Percentiles rank a stretch among this genome's conserved stretches.
These are phyloP conservation scores for Glycyrrhiza uralensis DNA, from an alignment of 306 rosid species.

Conservation along the genomic window DNA sequence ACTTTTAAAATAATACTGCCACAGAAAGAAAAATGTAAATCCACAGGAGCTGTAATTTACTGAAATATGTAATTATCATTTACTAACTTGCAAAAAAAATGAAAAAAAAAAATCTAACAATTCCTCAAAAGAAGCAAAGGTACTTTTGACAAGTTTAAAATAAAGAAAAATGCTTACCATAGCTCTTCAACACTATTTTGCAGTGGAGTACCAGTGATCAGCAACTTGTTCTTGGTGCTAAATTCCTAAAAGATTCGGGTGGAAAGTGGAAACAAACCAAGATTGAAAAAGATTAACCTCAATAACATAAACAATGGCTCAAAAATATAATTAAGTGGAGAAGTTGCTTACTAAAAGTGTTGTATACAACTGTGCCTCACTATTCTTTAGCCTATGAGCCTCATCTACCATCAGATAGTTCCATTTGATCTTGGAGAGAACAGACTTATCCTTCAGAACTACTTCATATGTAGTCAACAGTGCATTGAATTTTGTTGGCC, in stretches of 20 bases:
- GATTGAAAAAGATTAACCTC: neutral
- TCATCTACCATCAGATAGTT: constrained; percentile 98
- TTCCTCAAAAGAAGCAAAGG: neutral
- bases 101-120: neutral
- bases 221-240: constrained; percentile 98
- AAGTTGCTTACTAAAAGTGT: constrained; percentile 76
- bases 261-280: no score
- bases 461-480: constrained; percentile 96
- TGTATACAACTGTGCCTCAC: constrained; percentile 98
- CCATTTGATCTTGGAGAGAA: constrained; percentile 95
- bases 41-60: no score
- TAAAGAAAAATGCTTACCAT: constrained; percentile 53
- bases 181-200: constrained; percentile 99
- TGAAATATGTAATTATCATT: neutral
- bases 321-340: constrained; percentile 6
- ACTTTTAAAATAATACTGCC: neutral
- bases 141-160: neutral
- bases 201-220: constrained; percentile 94
- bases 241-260: constrained; percentile 85
- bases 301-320: constrained; percentile 3
- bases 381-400: constrained; percentile 97
- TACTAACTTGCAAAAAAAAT: neutral
- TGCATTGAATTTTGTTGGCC: constrained; percentile 78
- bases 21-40: no score
- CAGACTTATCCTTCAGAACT: constrained; percentile 86